Evolutionary conservation across 2,329 filamentous ascomycete genomes (phyloP), one percentile per base, ranked within the genome.

Genomic region (Alternaria ethzedia): DNA sequence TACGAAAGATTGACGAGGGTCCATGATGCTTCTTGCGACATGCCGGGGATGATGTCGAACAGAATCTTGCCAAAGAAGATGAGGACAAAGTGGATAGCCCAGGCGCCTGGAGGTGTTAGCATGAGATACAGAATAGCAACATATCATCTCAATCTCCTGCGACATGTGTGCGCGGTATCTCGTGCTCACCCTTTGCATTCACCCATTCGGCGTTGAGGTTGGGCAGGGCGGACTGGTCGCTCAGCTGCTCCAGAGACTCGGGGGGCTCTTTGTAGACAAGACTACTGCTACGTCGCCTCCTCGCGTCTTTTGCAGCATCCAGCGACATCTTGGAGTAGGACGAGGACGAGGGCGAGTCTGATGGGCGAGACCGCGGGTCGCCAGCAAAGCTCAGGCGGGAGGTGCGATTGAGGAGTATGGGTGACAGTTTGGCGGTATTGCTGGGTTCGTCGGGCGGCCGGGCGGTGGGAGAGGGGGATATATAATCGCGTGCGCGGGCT

Each of bases 161-260:
- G 13, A 47, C 30, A 15, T 51, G 47, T n/a, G 32, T 51, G 15
- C 32, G 54, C 12, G n/a, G 23, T 36, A 52, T 12, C 32, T 36
- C 32, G 25, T 5, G 54, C 56, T 57, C 63, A 98, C 96, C 96
- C 89, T 99, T 99, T 76, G 94, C 93, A 82, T 98, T 98, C 71
- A 97, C 96, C 96, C 96, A 99, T 83, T 97, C 93, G 72, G 96
- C 94, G 82, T 99, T 99, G 78, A 97, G 84, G 78, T 99, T 99
- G 56, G 96, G 96, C 73, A 97, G 86, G 41, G 93, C 92, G 61
- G 94, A 92, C 86, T 98, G 96, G 82, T 99, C 96, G 79, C 92
- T 97, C 82, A 97, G 93, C 83, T 97, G 96, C 86, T 99, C 96
- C 78, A 97, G 89, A 60, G 95, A 97, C 86, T 99, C 96, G 65